These are phyloP conservation scores for Syzygium syzygioides DNA, from an alignment of 441 rosid species.

Conservation along the genomic window DNA sequence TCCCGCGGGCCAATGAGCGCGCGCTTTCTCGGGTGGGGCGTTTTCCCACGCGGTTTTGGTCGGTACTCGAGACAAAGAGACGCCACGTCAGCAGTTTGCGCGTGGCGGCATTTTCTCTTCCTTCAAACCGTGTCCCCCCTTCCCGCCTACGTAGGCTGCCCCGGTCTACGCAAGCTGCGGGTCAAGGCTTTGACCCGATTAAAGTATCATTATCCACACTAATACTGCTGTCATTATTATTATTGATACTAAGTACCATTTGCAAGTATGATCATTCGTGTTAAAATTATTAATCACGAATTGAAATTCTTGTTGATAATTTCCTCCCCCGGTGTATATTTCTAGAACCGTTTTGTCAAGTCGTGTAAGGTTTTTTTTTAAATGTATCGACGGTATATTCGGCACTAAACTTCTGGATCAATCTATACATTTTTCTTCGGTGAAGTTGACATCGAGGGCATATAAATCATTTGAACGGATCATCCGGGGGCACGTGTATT, in stretches of 20 bases:
- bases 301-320: neutral
- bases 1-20: neutral
- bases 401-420: too few species aligned
- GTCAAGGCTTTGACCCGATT: neutral
- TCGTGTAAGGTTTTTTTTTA: neutral
- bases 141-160: neutral
- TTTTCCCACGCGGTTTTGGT: neutral
- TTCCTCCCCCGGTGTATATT: neutral
- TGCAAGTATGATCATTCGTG: neutral
- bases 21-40: neutral
- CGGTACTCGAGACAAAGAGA: neutral
- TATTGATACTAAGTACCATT: too few species aligned
- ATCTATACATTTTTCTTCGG: too few species aligned
- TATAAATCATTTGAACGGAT: too few species aligned
- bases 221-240: too few species aligned
- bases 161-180: neutral
- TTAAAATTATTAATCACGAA: neutral
- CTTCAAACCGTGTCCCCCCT: too few species aligned
- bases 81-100: neutral
- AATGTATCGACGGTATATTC: too few species aligned
- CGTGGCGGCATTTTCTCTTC: neutral
- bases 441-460: too few species aligned
- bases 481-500: neutral
- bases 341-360: neutral
- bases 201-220: too few species aligned